Percentiles rank a stretch among this genome's conserved stretches.
Evolutionary conservation across 2,329 filamentous ascomycete species (phyloP).

Genomic region (Chaetomium sp.): DNA sequence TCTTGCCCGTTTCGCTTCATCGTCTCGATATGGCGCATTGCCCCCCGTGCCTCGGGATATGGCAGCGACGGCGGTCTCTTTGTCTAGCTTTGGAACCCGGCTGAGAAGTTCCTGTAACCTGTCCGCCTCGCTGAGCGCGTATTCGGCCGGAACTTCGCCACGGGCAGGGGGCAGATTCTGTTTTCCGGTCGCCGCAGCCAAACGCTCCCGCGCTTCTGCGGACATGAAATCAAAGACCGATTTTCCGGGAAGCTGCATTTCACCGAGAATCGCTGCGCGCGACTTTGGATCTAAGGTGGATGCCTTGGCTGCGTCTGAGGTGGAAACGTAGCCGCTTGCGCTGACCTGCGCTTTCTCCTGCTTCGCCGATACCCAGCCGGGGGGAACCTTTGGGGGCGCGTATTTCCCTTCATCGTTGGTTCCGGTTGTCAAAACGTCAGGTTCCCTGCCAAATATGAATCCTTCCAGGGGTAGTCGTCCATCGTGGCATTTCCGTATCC

Average conservation of each 20-base stretch:
- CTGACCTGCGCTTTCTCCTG: conserved; percentile 30
- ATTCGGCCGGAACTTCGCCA: conserved; percentile 64
- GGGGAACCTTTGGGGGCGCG: conserved; percentile 60
- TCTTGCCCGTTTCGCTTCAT: conserved; percentile 69
- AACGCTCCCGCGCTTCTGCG: conserved; percentile 65
- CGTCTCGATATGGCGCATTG: conserved; percentile 75
- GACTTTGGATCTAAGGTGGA: conserved; percentile 69
- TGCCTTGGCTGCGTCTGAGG: conserved; percentile 69
- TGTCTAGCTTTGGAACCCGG: conserved; percentile 58
- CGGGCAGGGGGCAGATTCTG: conserved; percentile 68
- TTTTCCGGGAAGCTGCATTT: conserved; percentile 76
- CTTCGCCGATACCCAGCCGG: conserved; percentile 66
- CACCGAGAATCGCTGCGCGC: conserved; percentile 74
- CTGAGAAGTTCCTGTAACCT: conserved; percentile 51
- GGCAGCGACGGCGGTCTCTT: conserved; percentile 60
- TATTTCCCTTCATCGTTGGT: conserved; percentile 42
- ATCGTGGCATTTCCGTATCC: conserved; percentile 70
- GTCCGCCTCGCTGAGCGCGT: conserved; percentile 56
- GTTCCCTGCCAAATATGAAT: conserved; percentile 62
- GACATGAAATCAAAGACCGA: conserved; percentile 94
- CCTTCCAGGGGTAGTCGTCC: conserved; percentile 73
- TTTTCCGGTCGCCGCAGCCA: conserved; percentile 70
- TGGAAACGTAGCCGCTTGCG: conserved; percentile 50
- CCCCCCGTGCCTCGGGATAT: conserved; percentile 58
- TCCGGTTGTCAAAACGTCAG: conserved; percentile 41